phyloP scores from a whole-genome alignment of 2,329 filamentous ascomycete genomes.

The Huntiella omanensis region DNA sequence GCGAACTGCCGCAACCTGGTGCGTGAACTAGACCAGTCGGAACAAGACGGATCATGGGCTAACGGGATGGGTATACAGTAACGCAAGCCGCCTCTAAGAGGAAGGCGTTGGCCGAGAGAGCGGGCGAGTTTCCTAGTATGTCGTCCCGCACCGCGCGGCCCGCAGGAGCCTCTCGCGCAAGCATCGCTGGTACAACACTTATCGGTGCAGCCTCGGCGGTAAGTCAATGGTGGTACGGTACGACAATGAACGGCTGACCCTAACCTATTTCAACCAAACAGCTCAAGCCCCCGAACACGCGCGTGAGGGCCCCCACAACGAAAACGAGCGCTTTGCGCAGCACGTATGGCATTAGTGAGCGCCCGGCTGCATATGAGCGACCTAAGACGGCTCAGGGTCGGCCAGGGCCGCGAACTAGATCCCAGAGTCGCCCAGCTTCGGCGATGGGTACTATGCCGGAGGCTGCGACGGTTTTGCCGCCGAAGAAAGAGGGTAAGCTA shows the following conservation, averaged over 20 bases:
- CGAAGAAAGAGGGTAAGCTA: constrained; percentile 1
- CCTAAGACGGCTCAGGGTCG: constrained; percentile 29
- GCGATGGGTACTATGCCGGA: constrained; percentile 3
- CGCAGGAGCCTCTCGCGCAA: constrained; percentile 23
- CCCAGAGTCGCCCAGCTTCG: constrained; percentile 4
- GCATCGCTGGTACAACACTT: constrained; percentile 24
- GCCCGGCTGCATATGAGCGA: constrained; percentile 28
- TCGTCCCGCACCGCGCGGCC: constrained; percentile 22
- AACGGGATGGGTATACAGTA: constrained; percentile 8
- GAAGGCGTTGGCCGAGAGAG: constrained; percentile 36
- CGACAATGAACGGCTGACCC: neutral
- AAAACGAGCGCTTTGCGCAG: constrained; percentile 27
- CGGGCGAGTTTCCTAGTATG: constrained; percentile 28
- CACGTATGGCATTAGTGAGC: constrained; percentile 25
- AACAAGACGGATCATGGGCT: neutral
- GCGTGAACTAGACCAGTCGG: constrained; percentile 10
- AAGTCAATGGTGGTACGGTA: constrained; percentile 1
- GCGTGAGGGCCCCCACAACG: constrained; percentile 7
- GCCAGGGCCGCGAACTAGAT: constrained; percentile 7
- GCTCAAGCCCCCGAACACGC: constrained; percentile 8
- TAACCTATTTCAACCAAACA: constrained; percentile 1
- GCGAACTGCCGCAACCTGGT: constrained; percentile 29
- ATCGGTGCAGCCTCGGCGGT: constrained; percentile 11
- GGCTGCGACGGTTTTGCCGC: neutral
- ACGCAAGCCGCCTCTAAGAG: constrained; percentile 38